Evolutionary conservation across 2,329 filamentous ascomycete genomes (phyloP), one percentile per base, ranked within the genome.

Genomic region (Xylariaceae sp.): DNA sequence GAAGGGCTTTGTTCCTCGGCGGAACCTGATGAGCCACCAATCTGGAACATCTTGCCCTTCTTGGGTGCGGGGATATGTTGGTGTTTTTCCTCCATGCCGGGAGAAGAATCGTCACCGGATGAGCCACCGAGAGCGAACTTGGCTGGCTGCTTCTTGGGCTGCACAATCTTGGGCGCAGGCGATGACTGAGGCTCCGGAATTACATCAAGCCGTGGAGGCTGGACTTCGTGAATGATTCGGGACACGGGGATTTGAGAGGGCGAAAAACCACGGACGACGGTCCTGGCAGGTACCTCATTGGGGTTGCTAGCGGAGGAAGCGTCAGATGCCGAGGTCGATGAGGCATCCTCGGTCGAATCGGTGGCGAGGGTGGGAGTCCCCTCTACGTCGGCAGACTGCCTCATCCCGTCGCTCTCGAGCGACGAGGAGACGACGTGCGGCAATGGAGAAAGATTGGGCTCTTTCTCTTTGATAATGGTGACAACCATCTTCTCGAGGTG

Each of bases 401-500:
- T 64, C 2, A 63, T 60, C 37, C 63, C 52, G 39, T 84, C 74
- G 46, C 78, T 70, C 40, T 76, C 75, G 47, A 67, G 70, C 4
- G 57, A 62, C 10, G 64, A 60, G n/a, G 63, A 55, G 57, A 64
- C 55, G 55, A 69, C 64, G 38, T 64, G 61, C 16, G 77, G 73
- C 7, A 82, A 66, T 57, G 74, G 80, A 41, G 73, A 70, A 53
- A 67, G 68, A 55, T 92, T 73, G 37, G 77, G 77, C 66, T 83
- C 82, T 68, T 88, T 89, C 67, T 93, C 86, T 67, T 94, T 88
- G 63, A 96, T 93, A 45, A 96, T 96, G 32, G 85, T 89, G 45
- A 87, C 82, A 34, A 96, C 88, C 80, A 97, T 94, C 72, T 94
- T 94, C 68, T 95, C 89, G 22, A 97, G 77, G 58, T 93, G 88